These are phyloP conservation scores for Lactifluus hygrophoroides DNA, from an alignment of 768 basidiomycete species.

Conservation along the genomic window DNA sequence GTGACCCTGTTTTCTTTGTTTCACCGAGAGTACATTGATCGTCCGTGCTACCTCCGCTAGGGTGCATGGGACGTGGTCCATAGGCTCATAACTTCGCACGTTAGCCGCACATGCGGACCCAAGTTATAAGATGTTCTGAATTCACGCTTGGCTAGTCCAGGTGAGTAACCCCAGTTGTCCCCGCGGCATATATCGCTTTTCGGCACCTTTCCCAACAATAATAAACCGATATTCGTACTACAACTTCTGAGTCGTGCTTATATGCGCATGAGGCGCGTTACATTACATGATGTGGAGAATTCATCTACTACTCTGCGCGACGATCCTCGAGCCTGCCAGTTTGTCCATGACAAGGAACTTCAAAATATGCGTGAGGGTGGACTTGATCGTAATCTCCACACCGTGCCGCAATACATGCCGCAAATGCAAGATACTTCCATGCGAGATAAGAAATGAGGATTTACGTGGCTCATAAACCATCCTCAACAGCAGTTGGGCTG, in stretches of 20 bases:
- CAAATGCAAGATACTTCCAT: no score
- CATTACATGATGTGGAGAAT: not conserved
- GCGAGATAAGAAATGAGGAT: no score
- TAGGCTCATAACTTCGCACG: conserved; percentile 7
- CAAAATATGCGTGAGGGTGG: no score
- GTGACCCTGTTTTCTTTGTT: conserved; percentile 11
- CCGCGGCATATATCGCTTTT: not conserved
- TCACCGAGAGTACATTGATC: conserved; percentile 16
- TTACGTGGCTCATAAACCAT: no score
- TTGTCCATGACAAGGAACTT: not conserved
- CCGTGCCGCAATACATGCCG: no score
- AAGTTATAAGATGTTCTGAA: not conserved
- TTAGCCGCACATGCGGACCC: not conserved
- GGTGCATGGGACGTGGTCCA: conserved; percentile 16
- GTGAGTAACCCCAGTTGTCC: conserved; percentile 7
- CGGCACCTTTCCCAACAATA: not conserved
- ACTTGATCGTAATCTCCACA: no score
- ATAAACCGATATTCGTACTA: not conserved
- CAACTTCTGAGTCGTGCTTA: not conserved
- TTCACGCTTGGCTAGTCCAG: not conserved
- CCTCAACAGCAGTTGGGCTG: no score
- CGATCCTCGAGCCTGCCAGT: not conserved
- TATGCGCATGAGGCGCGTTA: not conserved
- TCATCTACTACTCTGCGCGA: not conserved
- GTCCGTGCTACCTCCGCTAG: conserved; percentile 12